Conservation (phyloP, 768 basidiomycete species). For the Phylloporus sp. region DNA sequence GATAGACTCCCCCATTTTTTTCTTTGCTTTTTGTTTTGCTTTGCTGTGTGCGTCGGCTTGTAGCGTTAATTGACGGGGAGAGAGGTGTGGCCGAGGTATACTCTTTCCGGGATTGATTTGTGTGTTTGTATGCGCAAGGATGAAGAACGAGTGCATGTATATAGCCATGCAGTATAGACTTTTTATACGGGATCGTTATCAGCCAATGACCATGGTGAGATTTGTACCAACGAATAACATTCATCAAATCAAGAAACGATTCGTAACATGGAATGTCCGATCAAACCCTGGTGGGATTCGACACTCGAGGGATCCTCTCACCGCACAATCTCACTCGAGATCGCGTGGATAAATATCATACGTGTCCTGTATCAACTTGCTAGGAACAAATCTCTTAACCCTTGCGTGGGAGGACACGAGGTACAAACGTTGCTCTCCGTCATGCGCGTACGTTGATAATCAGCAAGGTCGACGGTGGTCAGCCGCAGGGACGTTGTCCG, state of each 20-base stretch:
- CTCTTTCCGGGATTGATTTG: neutral
- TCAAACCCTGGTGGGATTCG: neutral
- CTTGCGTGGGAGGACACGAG: neutral
- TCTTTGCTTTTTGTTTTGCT: neutral
- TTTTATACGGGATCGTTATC: no score
- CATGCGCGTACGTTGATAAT: neutral
- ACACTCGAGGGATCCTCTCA: neutral
- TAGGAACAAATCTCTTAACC: neutral
- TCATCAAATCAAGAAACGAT: neutral
- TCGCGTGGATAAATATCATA: neutral
- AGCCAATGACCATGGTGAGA: no score
- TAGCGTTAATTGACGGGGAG: neutral
- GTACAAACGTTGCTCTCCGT: neutral
- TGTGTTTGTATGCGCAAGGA: neutral
- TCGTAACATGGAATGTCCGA: neutral
- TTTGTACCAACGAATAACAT: no score
- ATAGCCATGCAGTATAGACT: neutral
- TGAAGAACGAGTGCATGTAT: neutral
- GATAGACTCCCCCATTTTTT: neutral
- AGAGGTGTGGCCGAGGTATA: neutral
- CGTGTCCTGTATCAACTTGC: neutral
- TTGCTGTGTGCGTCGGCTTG: neutral
- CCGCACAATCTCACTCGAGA: neutral
- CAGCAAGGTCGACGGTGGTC: constrained; percentile 10
- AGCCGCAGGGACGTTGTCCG: neutral